phyloP scores from a whole-genome alignment of 805 yeast genomes.

The Kuraishia hungarica region DNA sequence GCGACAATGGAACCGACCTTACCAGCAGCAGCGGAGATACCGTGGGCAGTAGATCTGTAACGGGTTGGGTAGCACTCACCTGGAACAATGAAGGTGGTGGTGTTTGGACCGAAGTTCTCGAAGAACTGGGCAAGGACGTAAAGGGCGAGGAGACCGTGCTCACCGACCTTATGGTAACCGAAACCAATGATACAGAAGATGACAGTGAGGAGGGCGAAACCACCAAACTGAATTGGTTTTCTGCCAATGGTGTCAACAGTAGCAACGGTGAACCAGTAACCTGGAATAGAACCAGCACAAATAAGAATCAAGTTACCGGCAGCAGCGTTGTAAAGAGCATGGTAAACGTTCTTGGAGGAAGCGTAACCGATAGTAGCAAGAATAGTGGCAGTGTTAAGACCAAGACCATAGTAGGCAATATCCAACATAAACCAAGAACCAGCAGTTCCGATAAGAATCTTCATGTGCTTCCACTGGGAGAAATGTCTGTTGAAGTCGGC shows the following conservation, averaged over 20 bases:
- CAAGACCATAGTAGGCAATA: slow-evolving; percentile 85
- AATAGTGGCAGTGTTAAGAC: slow-evolving; percentile 73
- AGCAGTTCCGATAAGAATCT: slow-evolving; percentile 80
- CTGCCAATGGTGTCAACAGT: slow-evolving; percentile 78
- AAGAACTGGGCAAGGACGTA: slow-evolving; percentile 80
- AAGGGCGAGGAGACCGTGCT: slow-evolving; percentile 62
- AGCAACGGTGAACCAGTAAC: slow-evolving; percentile 82
- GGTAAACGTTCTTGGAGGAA: slow-evolving; percentile 59
- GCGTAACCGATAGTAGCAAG: slow-evolving; percentile 82
- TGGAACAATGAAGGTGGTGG: slow-evolving; percentile 84
- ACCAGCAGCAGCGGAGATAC: slow-evolving; percentile 89
- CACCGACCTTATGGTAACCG: slow-evolving; percentile 64
- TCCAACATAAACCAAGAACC: slow-evolving; percentile 88
- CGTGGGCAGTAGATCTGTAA: slow-evolving; percentile 93
- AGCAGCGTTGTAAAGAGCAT: slow-evolving; percentile 63
- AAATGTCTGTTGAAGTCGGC: slow-evolving; percentile 67
- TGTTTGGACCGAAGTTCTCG: slow-evolving; percentile 90
- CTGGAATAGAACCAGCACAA: slow-evolving; percentile 94
- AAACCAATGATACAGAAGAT: slow-evolving; percentile 78
- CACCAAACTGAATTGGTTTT: slow-evolving; percentile 71
- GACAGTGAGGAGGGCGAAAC: slow-evolving; percentile 63
- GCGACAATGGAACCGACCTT: slow-evolving; percentile 92
- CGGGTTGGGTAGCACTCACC: slow-evolving; percentile 93
- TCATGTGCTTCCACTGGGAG: slow-evolving; percentile 79
- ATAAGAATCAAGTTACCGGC: slow-evolving; percentile 90